Percentiles rank a stretch among this genome's conserved stretches.
Conservation (phyloP, 73 alveolate genomes). For the Paramecium sonneborni region DNA sequence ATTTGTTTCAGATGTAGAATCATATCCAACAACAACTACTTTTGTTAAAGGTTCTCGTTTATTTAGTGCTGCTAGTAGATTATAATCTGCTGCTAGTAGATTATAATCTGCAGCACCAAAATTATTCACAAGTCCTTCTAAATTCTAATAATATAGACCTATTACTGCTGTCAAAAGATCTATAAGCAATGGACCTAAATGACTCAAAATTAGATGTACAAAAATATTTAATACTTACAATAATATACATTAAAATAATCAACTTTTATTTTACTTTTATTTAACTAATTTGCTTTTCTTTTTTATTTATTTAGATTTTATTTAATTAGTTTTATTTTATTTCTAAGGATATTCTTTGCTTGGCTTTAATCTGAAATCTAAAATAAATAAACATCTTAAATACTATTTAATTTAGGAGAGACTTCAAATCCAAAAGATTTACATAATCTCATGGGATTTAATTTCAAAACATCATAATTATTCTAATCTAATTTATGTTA, state of each 20-base stretch:
- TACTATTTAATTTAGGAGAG: constrained; percentile 8
- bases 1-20: not conserved
- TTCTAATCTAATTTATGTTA: not conserved
- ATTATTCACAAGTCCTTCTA: not conserved
- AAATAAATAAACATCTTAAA: not conserved
- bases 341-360: not conserved
- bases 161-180: not conserved
- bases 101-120: not conserved
- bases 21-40: not conserved
- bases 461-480: not conserved
- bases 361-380: constrained; percentile 8
- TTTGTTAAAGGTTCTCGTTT: not conserved
- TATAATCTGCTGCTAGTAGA: not conserved
- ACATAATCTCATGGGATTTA: constrained; percentile 17
- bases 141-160: not conserved
- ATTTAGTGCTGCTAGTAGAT: constrained; percentile 14
- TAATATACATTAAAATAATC: not conserved
- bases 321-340: not conserved
- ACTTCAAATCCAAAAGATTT: constrained; percentile 26
- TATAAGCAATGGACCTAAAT: not conserved
- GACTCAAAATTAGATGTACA: not conserved
- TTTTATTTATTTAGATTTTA: not conserved
- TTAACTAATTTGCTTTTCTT: not conserved
- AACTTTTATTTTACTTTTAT: no score
- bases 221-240: no score